phyloP scores from a whole-genome alignment of 495 filamentous ascomycete species.

The Daldinia concentrica region DNA sequence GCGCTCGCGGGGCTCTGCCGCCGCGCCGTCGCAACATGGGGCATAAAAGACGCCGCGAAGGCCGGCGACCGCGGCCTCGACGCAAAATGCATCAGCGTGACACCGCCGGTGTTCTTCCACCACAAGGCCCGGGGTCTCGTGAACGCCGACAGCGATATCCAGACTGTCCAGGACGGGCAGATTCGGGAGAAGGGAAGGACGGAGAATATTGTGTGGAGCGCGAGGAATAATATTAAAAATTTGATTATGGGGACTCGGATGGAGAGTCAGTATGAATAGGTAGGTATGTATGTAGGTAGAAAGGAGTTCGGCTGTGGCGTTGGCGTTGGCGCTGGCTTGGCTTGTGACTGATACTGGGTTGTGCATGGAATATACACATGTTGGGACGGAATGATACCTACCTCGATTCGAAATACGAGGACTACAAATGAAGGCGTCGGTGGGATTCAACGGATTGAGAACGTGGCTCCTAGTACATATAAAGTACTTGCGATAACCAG shows the following conservation, averaged over 20 bases:
- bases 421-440: neutral
- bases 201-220: conserved; percentile 60
- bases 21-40: conserved; percentile 25
- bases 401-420: neutral
- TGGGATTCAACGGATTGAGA: neutral
- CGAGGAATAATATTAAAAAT: conserved; percentile 55
- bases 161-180: conserved; percentile 33
- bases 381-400: neutral
- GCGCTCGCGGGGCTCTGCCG: conserved; percentile 60
- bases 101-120: conserved; percentile 58
- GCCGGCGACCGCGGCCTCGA: conserved; percentile 32
- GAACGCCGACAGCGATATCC: conserved; percentile 57
- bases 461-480: neutral
- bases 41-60: conserved; percentile 7
- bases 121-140: conserved; percentile 54
- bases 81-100: conserved; percentile 56
- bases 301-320: neutral
- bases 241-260: conserved; percentile 33
- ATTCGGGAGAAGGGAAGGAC: conserved; percentile 53
- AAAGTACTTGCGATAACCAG: neutral
- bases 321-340: too few species aligned
- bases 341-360: neutral
- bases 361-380: neutral
- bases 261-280: conserved; percentile 39
- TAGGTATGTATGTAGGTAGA: too few species aligned